These are phyloP conservation scores for Candida insectalens DNA, from an alignment of 805 yeast species.

Conservation along the genomic window DNA sequence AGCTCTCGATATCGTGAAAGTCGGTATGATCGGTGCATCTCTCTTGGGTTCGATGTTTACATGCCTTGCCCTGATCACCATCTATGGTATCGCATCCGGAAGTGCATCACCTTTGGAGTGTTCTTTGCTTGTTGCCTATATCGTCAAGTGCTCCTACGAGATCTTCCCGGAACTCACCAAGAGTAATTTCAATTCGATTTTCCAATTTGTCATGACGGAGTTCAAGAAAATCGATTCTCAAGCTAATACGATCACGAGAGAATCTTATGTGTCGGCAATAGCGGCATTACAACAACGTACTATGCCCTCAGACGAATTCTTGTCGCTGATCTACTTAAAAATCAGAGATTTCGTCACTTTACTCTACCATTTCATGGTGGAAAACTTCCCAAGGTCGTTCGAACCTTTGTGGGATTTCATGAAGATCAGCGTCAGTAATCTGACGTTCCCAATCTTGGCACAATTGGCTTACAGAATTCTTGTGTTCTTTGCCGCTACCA, in stretches of 20 bases:
- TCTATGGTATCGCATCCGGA: constrained; percentile 75
- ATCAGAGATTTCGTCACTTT: constrained; percentile 14
- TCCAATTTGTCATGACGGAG: constrained; percentile 26
- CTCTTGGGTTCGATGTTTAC: constrained; percentile 81
- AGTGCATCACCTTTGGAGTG: constrained; percentile 88
- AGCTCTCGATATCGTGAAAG: constrained; percentile 39
- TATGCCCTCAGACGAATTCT: background rate
- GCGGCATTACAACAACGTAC: background rate
- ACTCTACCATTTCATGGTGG: constrained; percentile 33
- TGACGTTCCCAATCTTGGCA: constrained; percentile 72
- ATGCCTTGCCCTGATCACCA: constrained; percentile 58
- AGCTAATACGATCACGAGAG: constrained; percentile 17
- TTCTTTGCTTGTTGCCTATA: constrained; percentile 77
- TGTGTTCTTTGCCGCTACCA: constrained; percentile 83
- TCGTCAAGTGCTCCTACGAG: constrained; percentile 88
- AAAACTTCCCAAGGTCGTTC: constrained; percentile 43
- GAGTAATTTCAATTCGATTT: constrained; percentile 22
- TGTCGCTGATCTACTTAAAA: constrained; percentile 1
- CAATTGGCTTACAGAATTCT: constrained; percentile 79
- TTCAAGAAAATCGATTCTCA: constrained; percentile 26
- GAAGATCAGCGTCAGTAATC: constrained; percentile 42
- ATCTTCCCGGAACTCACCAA: constrained; percentile 82
- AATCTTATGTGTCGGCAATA: constrained; percentile 1
- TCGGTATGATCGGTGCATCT: constrained; percentile 69
- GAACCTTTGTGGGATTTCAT: constrained; percentile 46